Base-by-base conservation (phyloP, 306 rosid species). In the Sicyos baderoa region DNA sequence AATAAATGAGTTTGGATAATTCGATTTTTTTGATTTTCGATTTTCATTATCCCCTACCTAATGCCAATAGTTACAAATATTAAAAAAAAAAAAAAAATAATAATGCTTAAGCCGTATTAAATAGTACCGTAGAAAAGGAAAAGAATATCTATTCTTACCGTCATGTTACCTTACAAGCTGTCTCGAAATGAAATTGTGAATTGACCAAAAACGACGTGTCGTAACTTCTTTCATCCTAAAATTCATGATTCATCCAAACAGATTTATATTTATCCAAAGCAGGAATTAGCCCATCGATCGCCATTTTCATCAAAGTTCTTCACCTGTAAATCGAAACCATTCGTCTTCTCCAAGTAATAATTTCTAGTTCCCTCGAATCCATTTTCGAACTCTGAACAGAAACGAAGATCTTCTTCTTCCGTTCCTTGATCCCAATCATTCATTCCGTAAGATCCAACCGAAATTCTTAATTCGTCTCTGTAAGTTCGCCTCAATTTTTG, bases 331-430 rank as follows among this genome's bases (percentile, higher is more conserved):
- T 44, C 9, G 5, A 11, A 32, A 64, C 19, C 27, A 63, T 40
- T 40, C 69, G 1, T 63, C 52, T 2, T 63, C 70, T 19, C 35
- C 70, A 4, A 4, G 53, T 21, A 44, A 21, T 4, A 44, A 63
- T 42, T 11, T 32, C 25, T 1, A 40, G 16, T 42, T 63, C 70
- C 27, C 70, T 63, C 70, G 32, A 17, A 42, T 64, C 35, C 53
- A 44, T 64, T 42, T 64, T 40, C 70, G 25, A 64, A 64, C 51
- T 62, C 29, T 40, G 49, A 40, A 42, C 27, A 17, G 68, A 62
- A 32, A 60, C 48, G 3, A 60, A 65, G 70, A 65, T 65, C 70
- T 44, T 65, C 70, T 44, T 65, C 70, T 65, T 65, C 37, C 35
- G 22, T 12, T 64, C 48, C n/a, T 42, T n/a, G n/a, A n/a, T 63